Evolutionary conservation across 768 basidiomycete genomes (phyloP).

Genomic region (Serpula lacrymans): DNA sequence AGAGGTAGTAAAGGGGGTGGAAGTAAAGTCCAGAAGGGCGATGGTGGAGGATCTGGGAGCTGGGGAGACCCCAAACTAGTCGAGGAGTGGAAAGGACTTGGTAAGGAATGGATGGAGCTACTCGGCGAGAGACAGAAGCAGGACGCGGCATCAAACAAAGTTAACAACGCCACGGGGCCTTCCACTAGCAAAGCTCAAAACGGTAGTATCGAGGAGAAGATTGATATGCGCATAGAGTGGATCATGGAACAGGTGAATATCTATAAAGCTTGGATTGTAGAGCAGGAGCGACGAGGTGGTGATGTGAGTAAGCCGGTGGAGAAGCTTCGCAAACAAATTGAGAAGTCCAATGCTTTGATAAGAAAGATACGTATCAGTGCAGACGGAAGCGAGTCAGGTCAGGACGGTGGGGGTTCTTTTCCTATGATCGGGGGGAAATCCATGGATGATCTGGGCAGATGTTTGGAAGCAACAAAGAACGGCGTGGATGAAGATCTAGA

Average conservation of each 20-base stretch:
- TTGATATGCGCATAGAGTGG: constrained; percentile 7
- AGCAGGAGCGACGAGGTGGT: constrained; percentile 9
- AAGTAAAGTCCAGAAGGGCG: too few relatives aligned
- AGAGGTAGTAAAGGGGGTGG: too few relatives aligned
- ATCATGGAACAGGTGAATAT: constrained; percentile 3
- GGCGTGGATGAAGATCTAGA: constrained; percentile 1
- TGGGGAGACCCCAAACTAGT: constrained; percentile 2
- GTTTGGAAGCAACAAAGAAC: constrained; percentile 6
- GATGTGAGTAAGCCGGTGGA: constrained; percentile 17
- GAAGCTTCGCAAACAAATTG: constrained; percentile 10
- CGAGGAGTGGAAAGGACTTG: constrained; percentile 17
- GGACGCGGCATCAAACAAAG: not conserved
- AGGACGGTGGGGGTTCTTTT: constrained; percentile 5
- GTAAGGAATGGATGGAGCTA: constrained; percentile 17
- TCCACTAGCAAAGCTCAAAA: not conserved
- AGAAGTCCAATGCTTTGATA: too few relatives aligned
- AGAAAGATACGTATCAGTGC: too few relatives aligned
- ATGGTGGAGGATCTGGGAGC: constrained; percentile 15
- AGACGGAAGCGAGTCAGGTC: constrained; percentile 5
- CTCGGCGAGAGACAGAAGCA: constrained; percentile 4
- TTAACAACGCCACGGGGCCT: not conserved
- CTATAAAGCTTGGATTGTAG: not conserved
- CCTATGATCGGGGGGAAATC: constrained; percentile 10
- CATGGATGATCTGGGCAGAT: constrained; percentile 2
- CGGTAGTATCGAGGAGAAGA: not conserved